Percentiles rank a stretch among this genome's conserved stretches.
These are phyloP conservation scores for Phylloporus sp. DNA, from an alignment of 768 basidiomycete genomes.

Conservation along the genomic window DNA sequence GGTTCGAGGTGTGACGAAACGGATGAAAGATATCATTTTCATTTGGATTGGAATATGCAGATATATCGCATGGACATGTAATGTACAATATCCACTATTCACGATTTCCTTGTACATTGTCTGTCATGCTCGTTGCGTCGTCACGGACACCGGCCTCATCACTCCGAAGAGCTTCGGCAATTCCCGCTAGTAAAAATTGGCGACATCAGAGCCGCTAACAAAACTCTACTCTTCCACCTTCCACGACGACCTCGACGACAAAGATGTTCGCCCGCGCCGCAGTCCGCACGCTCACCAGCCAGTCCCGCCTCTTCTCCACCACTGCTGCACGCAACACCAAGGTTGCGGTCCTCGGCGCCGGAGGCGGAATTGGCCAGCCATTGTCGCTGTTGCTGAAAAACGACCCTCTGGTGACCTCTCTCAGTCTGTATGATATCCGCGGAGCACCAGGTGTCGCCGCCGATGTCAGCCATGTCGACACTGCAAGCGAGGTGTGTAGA, in stretches of 20 bases:
- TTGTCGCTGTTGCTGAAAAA: slow-evolving; percentile 83
- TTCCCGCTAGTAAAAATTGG: slow-evolving; percentile 12
- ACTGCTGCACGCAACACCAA: slow-evolving; percentile 69
- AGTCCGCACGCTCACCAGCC: slow-evolving; percentile 49
- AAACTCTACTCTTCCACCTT: slow-evolving; percentile 1
- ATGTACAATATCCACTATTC: not conserved
- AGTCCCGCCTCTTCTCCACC: slow-evolving; percentile 70
- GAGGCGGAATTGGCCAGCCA: slow-evolving; percentile 98
- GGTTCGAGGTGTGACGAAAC: not conserved
- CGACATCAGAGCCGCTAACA: not conserved
- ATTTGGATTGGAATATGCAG: not conserved
- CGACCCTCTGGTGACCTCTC: slow-evolving; percentile 81
- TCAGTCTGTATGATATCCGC: slow-evolving; percentile 51
- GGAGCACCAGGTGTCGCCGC: slow-evolving; percentile 77
- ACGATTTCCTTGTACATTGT: no score
- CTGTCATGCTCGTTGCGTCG: no score
- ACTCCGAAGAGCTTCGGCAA: slow-evolving; percentile 14
- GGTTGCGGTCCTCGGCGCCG: slow-evolving; percentile 96
- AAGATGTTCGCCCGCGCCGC: slow-evolving; percentile 66
- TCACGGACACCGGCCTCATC: not conserved
- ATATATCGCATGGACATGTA: not conserved
- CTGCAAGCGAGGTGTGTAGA: slow-evolving; percentile 70
- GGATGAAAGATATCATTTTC: not conserved
- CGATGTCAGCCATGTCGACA: slow-evolving; percentile 93
- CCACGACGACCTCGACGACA: slow-evolving; percentile 21